Conservation (phyloP, 2,329 filamentous ascomycete species). For the Thielaviopsis musarum region DNA sequence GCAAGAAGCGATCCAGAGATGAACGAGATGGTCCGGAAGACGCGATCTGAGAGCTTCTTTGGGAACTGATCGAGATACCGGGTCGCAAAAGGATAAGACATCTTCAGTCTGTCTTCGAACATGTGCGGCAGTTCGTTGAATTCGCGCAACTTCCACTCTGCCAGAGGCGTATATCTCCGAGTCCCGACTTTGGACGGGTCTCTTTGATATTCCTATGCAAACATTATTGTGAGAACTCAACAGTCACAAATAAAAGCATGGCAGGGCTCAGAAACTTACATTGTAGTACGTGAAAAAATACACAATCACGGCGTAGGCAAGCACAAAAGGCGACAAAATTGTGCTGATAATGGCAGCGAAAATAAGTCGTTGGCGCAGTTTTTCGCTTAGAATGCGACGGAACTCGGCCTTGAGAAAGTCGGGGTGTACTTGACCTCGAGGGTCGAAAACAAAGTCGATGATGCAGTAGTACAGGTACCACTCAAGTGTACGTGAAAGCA, state of each 20-base stretch:
- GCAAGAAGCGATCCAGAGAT: conserved; percentile 73
- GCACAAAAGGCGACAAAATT: conserved; percentile 68
- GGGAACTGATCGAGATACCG: conserved; percentile 93
- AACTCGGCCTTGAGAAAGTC: conserved; percentile 74
- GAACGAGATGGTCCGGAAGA: conserved; percentile 73
- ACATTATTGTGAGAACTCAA: background rate
- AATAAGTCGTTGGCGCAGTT: conserved; percentile 58
- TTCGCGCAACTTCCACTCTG: conserved; percentile 95
- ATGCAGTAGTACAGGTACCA: conserved; percentile 87
- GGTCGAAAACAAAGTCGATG: conserved; percentile 86
- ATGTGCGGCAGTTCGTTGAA: conserved; percentile 94
- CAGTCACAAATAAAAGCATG: background rate
- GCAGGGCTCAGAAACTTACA: conserved; percentile 27
- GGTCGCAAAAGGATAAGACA: conserved; percentile 87
- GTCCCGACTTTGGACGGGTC: conserved; percentile 78
- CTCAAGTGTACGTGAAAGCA: conserved; percentile 79
- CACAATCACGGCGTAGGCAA: conserved; percentile 71
- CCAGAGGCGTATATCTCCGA: conserved; percentile 78
- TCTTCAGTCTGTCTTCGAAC: conserved; percentile 75
- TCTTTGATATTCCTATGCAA: conserved; percentile 69
- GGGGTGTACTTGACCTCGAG: conserved; percentile 70
- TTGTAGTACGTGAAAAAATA: conserved; percentile 95
- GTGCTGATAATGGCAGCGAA: conserved; percentile 78
- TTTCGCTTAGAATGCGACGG: conserved; percentile 60
- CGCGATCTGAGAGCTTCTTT: conserved; percentile 78